Evolutionary conservation across 441 rosid genomes (phyloP).

Genomic region (Populus hybrid): DNA sequence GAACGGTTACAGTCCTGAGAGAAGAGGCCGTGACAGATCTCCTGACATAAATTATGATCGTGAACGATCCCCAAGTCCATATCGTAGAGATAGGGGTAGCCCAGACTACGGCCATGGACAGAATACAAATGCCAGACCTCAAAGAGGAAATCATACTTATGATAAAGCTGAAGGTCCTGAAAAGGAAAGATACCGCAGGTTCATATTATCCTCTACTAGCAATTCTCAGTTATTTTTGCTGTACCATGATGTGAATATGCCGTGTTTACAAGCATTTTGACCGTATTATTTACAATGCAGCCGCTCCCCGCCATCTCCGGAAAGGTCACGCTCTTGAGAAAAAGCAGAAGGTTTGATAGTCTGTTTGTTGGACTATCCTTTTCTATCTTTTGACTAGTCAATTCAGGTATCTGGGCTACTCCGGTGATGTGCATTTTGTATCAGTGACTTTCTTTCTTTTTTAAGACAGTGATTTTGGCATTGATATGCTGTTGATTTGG

Average conservation of each 20-base stretch:
- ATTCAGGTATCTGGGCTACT: neutral
- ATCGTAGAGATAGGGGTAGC: slow-evolving; percentile 65
- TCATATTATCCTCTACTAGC: neutral
- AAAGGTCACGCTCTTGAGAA: neutral
- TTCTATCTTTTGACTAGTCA: neutral
- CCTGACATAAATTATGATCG: slow-evolving; percentile 46
- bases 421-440: neutral
- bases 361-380: neutral
- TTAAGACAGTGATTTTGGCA: neutral
- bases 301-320: neutral
- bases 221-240: neutral
- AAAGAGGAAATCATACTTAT: neutral
- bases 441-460: neutral
- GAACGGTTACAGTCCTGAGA: slow-evolving; percentile 60
- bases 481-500: neutral
- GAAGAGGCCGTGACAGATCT: slow-evolving; percentile 48
- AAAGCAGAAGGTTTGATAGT: neutral
- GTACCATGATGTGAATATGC: neutral
- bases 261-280: neutral
- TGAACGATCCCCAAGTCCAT: slow-evolving; percentile 64
- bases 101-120: slow-evolving; percentile 50
- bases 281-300: neutral
- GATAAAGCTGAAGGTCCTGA: neutral
- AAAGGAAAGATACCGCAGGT: neutral
- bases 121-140: neutral